A percentile compares a stretch with the other conserved stretches of the same genome.
Conservation (phyloP, 495 filamentous ascomycete genomes). For the Aspergillus panamensis region DNA sequence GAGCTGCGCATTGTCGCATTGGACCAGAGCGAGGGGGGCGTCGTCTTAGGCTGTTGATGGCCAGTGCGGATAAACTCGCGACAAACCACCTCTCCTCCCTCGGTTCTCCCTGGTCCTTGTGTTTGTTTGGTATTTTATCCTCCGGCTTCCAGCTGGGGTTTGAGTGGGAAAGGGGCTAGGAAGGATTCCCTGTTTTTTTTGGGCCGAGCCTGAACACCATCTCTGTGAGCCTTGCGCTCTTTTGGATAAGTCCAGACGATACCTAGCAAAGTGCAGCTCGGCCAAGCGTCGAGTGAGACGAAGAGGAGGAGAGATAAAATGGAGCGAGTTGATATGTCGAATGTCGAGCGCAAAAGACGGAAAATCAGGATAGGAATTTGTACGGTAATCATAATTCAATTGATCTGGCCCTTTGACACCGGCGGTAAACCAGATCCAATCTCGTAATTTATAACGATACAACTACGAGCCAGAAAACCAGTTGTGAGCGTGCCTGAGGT, state of each 20-base stretch:
- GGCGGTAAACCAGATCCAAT: neutral
- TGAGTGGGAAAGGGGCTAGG: conserved; percentile 4
- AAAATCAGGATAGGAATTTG: neutral
- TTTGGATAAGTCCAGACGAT: conserved; percentile 2
- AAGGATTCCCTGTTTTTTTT: conserved; percentile 6
- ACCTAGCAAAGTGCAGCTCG: neutral
- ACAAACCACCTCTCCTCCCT: neutral
- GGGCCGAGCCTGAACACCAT: conserved; percentile 5
- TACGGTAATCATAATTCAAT: neutral
- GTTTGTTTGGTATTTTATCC: neutral
- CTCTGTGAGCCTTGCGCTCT: conserved; percentile 1
- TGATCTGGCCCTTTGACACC: neutral
- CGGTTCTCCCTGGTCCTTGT: neutral
- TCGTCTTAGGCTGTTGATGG: neutral
- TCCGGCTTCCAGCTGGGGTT: neutral
- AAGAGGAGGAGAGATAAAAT: neutral
- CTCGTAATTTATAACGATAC: neutral
- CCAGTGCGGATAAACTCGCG: conserved; percentile 2
- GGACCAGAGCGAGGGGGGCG: neutral
- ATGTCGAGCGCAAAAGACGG: neutral
- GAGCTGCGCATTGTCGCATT: conserved; percentile 1
- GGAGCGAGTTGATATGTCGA: conserved; percentile 10
- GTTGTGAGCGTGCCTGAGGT: neutral
- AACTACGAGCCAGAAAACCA: neutral
- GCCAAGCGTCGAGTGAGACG: conserved; percentile 1